phyloP scores from a whole-genome alignment of 148 eudicot species.

The Rheum nobile region DNA sequence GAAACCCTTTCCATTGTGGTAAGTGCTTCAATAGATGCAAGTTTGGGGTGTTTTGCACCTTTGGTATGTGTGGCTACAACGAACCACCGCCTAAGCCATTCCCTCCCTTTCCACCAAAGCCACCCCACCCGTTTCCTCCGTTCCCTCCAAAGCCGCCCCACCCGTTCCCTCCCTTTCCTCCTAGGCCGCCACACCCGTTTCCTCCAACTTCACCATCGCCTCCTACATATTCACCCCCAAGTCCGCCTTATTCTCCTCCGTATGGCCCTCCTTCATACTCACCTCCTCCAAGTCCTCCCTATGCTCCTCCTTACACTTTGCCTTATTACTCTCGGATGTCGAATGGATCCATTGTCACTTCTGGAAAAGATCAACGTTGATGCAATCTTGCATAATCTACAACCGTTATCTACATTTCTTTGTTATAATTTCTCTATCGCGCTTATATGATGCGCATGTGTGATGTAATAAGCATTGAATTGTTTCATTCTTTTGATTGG shows the following conservation, averaged over 20 bases:
- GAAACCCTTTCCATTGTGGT: constrained; percentile 60
- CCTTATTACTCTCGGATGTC: background rate
- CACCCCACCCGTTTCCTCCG: constrained; percentile 16
- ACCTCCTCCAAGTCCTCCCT: background rate
- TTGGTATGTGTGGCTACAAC: constrained; percentile 72
- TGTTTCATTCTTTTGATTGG: background rate
- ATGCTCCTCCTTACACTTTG: background rate
- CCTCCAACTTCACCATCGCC: background rate
- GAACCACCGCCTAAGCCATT: constrained; percentile 25
- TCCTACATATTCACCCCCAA: background rate
- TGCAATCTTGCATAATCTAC: background rate
- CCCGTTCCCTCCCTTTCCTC: constrained; percentile 20
- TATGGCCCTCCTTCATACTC: background rate
- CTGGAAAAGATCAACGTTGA: background rate
- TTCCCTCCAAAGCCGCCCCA: background rate
- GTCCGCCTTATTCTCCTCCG: background rate
- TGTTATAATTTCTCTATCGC: no score
- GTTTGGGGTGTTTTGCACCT: constrained; percentile 30
- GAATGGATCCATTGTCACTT: background rate
- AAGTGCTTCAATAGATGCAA: constrained; percentile 41
- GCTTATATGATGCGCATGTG: background rate
- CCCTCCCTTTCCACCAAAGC: constrained; percentile 12
- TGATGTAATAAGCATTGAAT: background rate
- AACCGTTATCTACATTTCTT: background rate
- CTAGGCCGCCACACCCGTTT: background rate